Evolutionary conservation across 2,329 filamentous ascomycete species (phyloP), one percentile per base, ranked within the genome.

Genomic region (Monilinia fructigena): DNA sequence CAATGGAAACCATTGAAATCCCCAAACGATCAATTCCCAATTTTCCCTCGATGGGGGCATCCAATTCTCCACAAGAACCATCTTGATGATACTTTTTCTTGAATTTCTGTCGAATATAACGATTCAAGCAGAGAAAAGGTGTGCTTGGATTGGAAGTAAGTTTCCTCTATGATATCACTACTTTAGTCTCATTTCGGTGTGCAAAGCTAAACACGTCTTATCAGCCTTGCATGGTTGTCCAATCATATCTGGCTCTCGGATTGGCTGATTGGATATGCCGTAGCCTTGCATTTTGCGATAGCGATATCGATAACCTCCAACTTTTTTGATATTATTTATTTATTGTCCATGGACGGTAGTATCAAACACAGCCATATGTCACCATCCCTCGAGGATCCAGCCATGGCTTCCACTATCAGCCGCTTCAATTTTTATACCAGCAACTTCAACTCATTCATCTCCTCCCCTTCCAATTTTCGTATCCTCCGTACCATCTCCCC

Each of bases 11-110:
- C 83, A 81, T 67, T 83, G 80, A 80, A 85, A 89, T 59, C 81
- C 70, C 38, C 75, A 80, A 47, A 86, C 75, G 12, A 87, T 75
- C 38, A 79, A 71, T 63, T 86, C 79, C 76, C 85, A 89, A 76
- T 87, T 82, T 71, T 85, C 82, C 71, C 80, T 80, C 66, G 81
- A 84, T 6, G 86, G 86, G 20, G 86, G 86, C 68, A 86, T 53
- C 74, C 75, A 77, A 50, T 73, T 71, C 42, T 75, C 66, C 42
- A 74, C 54, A 3, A 76, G 55, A 4, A 68, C 73, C 74, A 76
- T 76, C 26, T 52, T 68, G 12, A 53, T 11, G 26, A 38, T 16
- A 20, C 8, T 52, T 14, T 45, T 8, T 12, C 38, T 18, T 20
- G 28, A 42, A 31, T 11, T 60, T 20, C n/a, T 16, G 16, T 28